These are phyloP conservation scores for Gaultheria prostrata DNA, from an alignment of 148 eudicot genomes.

Conservation along the genomic window DNA sequence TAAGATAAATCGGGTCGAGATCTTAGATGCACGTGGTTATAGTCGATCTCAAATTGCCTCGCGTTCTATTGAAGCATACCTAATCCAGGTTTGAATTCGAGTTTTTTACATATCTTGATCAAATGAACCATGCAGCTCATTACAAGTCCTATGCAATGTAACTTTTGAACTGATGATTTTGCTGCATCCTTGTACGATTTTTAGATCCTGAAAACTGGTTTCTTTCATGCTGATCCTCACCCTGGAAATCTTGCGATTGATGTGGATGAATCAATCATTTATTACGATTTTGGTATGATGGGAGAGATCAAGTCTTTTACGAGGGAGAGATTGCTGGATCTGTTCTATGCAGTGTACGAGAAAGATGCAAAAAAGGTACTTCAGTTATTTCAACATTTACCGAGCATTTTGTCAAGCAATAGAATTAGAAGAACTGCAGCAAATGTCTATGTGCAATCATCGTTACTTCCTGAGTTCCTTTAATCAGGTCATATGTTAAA, in stretches of 20 bases:
- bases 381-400: slow-evolving; percentile 4
- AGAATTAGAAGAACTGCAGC: not conserved
- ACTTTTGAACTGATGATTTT: not conserved
- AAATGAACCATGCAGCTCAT: not conserved
- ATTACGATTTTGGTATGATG: slow-evolving; percentile 99
- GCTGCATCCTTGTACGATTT: slow-evolving; percentile 3
- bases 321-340: slow-evolving; percentile 72
- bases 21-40: slow-evolving; percentile 65
- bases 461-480: not conserved
- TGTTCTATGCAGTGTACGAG: slow-evolving; percentile 91
- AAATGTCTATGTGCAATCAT: not conserved
- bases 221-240: slow-evolving; percentile 99
- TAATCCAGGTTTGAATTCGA: slow-evolving; percentile 64
- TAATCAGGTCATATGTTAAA: not conserved
- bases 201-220: slow-evolving; percentile 94
- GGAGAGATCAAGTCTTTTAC: slow-evolving; percentile 96
- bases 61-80: slow-evolving; percentile 88
- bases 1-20: slow-evolving; percentile 74
- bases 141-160: not conserved
- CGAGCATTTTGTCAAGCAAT: not conserved
- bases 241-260: slow-evolving; percentile 99
- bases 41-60: slow-evolving; percentile 79
- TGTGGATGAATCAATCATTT: slow-evolving; percentile 85
- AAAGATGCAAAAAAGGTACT: slow-evolving; percentile 89
- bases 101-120: not conserved